A percentile compares a stretch with the other conserved stretches of the same genome.
These are phyloP conservation scores for Saraca asoca DNA, from an alignment of 331 rosid species.

Conservation along the genomic window DNA sequence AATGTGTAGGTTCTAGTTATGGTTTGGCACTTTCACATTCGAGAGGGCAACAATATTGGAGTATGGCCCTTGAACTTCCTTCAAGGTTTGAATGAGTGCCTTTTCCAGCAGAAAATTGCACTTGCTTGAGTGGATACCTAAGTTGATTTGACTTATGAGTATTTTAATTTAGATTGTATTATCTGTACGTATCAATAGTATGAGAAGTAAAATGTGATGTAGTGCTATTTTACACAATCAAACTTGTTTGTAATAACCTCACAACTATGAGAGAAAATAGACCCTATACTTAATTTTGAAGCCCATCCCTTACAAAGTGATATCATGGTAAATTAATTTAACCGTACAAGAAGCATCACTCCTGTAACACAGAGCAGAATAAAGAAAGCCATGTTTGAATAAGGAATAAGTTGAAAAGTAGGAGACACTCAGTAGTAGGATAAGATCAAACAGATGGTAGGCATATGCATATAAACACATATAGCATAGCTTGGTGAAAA, in stretches of 20 bases:
- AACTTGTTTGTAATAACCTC: no score
- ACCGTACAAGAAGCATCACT: no score
- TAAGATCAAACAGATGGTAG: background rate
- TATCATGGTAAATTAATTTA: no score
- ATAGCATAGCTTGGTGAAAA: slow-evolving; percentile 1
- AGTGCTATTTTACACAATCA: no score
- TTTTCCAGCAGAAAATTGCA: slow-evolving; percentile 11
- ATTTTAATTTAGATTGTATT: slow-evolving; percentile 28
- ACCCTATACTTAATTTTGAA: no score
- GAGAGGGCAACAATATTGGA: slow-evolving; percentile 24
- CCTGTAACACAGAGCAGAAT: slow-evolving; percentile 39
- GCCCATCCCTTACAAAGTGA: no score
- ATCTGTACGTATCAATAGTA: no score
- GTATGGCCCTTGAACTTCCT: slow-evolving; percentile 29
- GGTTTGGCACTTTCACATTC: background rate
- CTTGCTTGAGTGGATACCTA: background rate
- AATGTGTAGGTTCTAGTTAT: slow-evolving; percentile 10
- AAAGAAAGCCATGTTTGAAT: slow-evolving; percentile 30
- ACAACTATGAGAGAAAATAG: no score
- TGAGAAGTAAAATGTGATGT: no score
- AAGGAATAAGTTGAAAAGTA: slow-evolving; percentile 52
- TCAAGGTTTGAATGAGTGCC: slow-evolving; percentile 27
- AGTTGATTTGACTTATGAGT: slow-evolving; percentile 39
- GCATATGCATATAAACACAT: background rate
- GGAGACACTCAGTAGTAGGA: slow-evolving; percentile 46